Base-by-base conservation (phyloP, 768 basidiomycete genomes). In the Boletus vermiculosoides region DNA sequence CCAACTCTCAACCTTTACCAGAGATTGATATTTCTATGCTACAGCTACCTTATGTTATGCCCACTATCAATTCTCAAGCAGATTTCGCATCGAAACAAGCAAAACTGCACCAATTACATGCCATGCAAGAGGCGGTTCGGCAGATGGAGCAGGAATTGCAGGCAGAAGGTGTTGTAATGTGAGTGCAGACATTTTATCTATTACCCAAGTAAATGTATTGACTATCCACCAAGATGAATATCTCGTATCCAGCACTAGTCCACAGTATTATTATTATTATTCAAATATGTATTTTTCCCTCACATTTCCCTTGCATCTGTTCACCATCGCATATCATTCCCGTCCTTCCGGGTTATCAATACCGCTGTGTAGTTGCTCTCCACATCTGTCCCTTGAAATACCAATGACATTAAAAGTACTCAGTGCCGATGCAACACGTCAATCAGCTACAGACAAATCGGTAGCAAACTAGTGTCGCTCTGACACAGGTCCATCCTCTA, bases 401-500 rank as follows among this genome's bases (percentile, higher is more conserved):
- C 16, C 41, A 49, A 44, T 42, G 13, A 6, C 20, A 46, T 45
- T 50, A 12, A 40, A 40, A 45, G 10, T 13, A 41, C 28, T 10
- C 25, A 2, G 20, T 41, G 8, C 2, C 10, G 5, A n/a, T 5
- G 16, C 12, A 5, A 31, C 15, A 16, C 15, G 7, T 12, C 11
- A 22, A 12, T 18, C 10, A 22, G 12, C 15, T 31, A 47, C 25
- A 34, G 7, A 22, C n/a, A 12, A 23, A 31, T 22, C 28, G n/a
- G 13, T 41, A 45, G 16, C 18, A 6, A 46, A 48, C 74, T 69
- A 88, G 71, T 90, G 88, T 56, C 86, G 75, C 39, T 81, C 83
- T 2, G 83, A 71, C 10, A 82, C 72, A 1, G 86, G 78, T 4
- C 88, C 88, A 59, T 90, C 86, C 59, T 91, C 88, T 36, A 93